Base-by-base conservation (phyloP, 331 rosid genomes). In the Quercus phellos region DNA sequence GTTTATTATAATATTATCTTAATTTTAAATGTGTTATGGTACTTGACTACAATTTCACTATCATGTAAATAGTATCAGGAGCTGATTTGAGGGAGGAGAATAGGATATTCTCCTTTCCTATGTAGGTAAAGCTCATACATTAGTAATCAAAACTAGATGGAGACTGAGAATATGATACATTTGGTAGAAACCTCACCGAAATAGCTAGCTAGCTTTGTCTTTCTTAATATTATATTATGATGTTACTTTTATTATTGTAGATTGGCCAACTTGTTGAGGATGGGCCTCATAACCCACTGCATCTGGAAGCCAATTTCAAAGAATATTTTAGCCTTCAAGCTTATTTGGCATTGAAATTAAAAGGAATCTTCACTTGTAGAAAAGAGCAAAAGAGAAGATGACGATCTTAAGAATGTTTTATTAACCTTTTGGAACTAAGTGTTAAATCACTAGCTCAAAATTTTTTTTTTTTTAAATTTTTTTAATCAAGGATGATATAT, bases 331-430 rank as follows among this genome's bases (percentile, higher is more conserved):
- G 11, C 51, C 50, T 29, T 73, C 4, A 46, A 70, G 70, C 72
- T 78, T 76, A 83, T 82, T 85, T 88, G 97, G 87, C 87, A 72
- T 71, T 88, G 56, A 88, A 59, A 38, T 76, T 64, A 53, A 58
- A 55, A 78, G 80, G 92, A 91, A 91, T 91, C 89, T 89, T 70
- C 68, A 27, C 68, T 80, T 51, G 21, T 74, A 73, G 21, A 66
- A 75, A 71, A 64, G 43, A 38, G 43, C 43, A 38, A 38, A 72
- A 77, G 12, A 55, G 56, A 82, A 70, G 79, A 84, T 75, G 74
- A 73, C 72, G 78, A 24, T 69, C 32, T 74, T 46, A 1, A 64
- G 2, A 22, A 9, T 24, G 8, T 67, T 64, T 74, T 60, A 27
- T 74, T 18, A 43, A 50, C 38, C 74, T 59, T 54, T 77, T 79